phyloP scores from a whole-genome alignment of 768 basidiomycete species.

The Psilocybe azurescens region DNA sequence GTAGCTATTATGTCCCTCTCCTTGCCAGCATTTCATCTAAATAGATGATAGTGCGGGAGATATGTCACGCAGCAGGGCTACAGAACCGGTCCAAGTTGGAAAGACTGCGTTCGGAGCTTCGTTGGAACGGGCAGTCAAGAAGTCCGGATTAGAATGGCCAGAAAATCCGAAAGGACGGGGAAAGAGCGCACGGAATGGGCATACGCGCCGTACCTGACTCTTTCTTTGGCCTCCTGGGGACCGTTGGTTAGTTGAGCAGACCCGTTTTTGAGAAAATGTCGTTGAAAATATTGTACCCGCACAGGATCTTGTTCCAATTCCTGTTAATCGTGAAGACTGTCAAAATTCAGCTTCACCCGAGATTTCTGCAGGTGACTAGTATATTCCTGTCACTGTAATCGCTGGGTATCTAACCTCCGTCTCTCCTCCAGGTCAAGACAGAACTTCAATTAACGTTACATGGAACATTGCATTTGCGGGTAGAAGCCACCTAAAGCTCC shows the following conservation, averaged over 20 bases:
- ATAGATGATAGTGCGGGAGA: constrained; percentile 1
- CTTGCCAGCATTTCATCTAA: neutral
- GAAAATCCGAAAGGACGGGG: constrained; percentile 19
- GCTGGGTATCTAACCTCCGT: neutral
- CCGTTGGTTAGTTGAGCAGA: constrained; percentile 30
- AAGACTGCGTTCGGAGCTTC: constrained; percentile 30
- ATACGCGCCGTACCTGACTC: constrained; percentile 37
- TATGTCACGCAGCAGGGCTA: neutral
- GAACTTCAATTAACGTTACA: constrained; percentile 31
- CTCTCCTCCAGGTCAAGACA: constrained; percentile 8
- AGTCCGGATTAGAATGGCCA: constrained; percentile 31
- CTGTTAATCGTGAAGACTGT: constrained; percentile 37
- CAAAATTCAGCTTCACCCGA: neutral
- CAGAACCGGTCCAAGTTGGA: constrained; percentile 12
- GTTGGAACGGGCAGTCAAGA: constrained; percentile 33
- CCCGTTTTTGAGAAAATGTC: neutral
- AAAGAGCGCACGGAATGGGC: constrained; percentile 29
- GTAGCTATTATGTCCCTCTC: constrained; percentile 14
- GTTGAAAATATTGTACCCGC: neutral
- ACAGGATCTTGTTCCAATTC: constrained; percentile 37
- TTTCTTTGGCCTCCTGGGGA: constrained; percentile 28
- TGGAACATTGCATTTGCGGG: constrained; percentile 39
- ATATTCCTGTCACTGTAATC: neutral
- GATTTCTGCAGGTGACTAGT: neutral
- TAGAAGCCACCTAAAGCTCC: constrained; percentile 26